Percentiles rank a stretch among this genome's conserved stretches.
Conservation (phyloP, 768 basidiomycete species). For the Phanerochaete sordida region DNA sequence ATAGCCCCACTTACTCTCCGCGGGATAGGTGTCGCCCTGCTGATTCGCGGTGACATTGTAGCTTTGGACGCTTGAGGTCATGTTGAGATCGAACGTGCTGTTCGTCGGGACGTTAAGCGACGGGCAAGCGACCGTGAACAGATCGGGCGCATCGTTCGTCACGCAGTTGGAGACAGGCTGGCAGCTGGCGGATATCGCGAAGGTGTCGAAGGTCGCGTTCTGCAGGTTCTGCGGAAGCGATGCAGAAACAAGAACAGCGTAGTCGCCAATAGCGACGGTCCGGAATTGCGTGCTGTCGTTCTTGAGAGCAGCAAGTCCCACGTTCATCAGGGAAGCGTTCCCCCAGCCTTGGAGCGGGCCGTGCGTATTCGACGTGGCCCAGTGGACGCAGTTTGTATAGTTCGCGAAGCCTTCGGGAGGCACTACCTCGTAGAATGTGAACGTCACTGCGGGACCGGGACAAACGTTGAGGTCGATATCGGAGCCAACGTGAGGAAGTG, state of each 20-base stretch:
- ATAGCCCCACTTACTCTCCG: not conserved
- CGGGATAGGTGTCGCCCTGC: not conserved
- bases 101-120: not conserved
- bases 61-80: not conserved
- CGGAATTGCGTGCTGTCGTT: not conserved
- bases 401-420: not conserved
- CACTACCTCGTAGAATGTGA: not conserved
- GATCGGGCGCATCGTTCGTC: not conserved
- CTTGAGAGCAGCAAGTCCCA: not conserved
- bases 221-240: not conserved
- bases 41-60: not conserved
- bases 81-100: not conserved
- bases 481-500: not conserved
- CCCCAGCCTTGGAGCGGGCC: not conserved
- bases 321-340: not conserved
- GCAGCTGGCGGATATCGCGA: not conserved
- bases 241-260: not conserved
- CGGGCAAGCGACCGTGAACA: not conserved
- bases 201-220: not conserved
- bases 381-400: not conserved
- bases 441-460: not conserved
- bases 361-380: not conserved
- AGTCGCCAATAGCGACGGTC: not conserved
- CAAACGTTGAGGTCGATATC: not conserved
- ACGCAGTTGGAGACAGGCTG: not conserved